A percentile compares a stretch with the other conserved stretches of the same genome.
These are phyloP conservation scores for Protomyces inundatus DNA, from an alignment of 1,139 yeast species.

Conservation along the genomic window DNA sequence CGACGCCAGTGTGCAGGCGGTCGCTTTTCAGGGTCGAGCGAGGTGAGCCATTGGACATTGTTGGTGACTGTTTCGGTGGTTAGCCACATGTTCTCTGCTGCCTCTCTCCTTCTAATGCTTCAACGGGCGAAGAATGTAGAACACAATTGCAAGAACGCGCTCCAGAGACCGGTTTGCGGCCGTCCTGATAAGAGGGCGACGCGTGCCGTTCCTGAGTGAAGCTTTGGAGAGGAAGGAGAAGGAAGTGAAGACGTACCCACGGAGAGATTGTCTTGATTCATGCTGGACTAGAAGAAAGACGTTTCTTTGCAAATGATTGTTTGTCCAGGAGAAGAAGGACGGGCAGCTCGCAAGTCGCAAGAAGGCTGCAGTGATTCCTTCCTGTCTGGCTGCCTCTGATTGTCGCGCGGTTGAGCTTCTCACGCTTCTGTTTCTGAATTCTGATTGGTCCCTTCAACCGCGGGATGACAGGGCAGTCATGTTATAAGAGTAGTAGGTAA, in stretches of 20 bases:
- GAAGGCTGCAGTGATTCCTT: no score
- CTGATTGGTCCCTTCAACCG: not conserved
- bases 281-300: not conserved
- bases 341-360: no score
- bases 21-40: conserved; percentile 67
- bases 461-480: not conserved
- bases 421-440: not conserved
- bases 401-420: no score
- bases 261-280: not conserved
- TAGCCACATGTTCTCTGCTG: not conserved
- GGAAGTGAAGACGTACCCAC: not conserved
- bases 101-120: no score
- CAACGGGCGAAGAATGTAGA: no score
- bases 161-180: not conserved
- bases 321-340: no score
- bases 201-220: no score
- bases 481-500: no score
- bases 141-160: no score
- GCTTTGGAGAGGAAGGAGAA: not conserved
- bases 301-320: no score
- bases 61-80: conserved; percentile 9
- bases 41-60: conserved; percentile 67
- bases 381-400: no score
- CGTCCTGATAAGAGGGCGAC: not conserved
- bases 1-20: conserved; percentile 87